These are phyloP conservation scores for Penstemon newberryi DNA, from an alignment of 257 asterid species.

Conservation along the genomic window DNA sequence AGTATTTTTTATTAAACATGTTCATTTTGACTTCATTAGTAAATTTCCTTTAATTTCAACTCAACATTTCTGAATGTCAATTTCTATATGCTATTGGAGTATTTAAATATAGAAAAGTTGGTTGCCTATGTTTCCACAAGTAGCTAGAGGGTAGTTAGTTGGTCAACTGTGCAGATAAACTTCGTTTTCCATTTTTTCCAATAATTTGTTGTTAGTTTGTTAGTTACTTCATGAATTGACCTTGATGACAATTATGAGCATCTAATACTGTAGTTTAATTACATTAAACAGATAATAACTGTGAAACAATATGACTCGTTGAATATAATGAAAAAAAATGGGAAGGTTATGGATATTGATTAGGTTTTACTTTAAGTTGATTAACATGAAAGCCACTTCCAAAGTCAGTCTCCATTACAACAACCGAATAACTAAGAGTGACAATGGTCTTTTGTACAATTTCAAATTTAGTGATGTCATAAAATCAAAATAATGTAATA, in stretches of 20 bases:
- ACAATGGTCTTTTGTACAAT: constrained; percentile 4
- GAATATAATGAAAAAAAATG: neutral
- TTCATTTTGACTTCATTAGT: neutral
- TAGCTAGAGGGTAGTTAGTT: constrained; percentile 18
- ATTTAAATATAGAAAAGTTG: neutral
- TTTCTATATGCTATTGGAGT: neutral
- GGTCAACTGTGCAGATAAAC: constrained; percentile 35
- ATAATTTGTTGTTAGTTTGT: neutral
- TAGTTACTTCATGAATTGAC: neutral
- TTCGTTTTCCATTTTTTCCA: constrained; percentile 13
- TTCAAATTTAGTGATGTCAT: constrained; percentile 1
- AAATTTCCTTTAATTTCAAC: no score
- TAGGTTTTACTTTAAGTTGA: constrained; percentile 17
- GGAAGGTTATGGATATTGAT: constrained; percentile 14
- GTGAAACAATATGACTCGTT: neutral
- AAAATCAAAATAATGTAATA: neutral
- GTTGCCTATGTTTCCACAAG: neutral
- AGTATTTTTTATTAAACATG: no score
- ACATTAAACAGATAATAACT: neutral
- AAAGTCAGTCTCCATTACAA: constrained; percentile 22
- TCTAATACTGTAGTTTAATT: neutral
- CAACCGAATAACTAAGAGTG: constrained; percentile 19
- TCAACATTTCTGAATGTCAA: neutral
- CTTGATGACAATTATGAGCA: constrained; percentile 8
- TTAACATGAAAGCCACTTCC: constrained; percentile 30